Base-by-base conservation (phyloP, 2,329 filamentous ascomycete species). In the Trichophyton mentagrophytes region DNA sequence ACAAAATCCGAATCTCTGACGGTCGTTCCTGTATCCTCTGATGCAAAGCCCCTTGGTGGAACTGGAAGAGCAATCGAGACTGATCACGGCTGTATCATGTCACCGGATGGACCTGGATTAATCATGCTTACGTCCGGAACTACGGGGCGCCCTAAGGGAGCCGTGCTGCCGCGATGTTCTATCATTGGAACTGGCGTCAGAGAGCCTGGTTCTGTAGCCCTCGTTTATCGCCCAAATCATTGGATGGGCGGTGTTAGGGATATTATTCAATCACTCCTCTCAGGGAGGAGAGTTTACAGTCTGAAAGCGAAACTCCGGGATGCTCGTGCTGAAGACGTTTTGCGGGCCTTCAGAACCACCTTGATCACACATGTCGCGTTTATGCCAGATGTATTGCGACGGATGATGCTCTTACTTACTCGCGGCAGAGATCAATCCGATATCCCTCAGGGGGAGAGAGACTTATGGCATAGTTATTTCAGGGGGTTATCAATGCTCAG, bases 71-170 rank as follows among this genome's bases (percentile, higher is more conserved):
- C 33, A 1, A 36, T 58, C 13, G 36, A 17, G 17, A 58, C 44
- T 40, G 38, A 58, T 20, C 7, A 40, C 13, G 6, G 0, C 20
- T 15, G 40, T 25, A 6, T 38, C 11, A 25, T 58, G 27, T 5
- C 5, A 7, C 56, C 56, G 15, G 11, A 7, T n/a, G 27, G 36
- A 25, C 33, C 56, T 22, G 56, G 56, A 13, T 8, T 77, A 2
- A 75, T 78, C 1, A 77, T 78, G 20, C 78, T 77, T 67, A 78
- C 75, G 1, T 76, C 72, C 25, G 76, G 76, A 1, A 78, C 75
- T 0, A 77, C 75, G 1, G 76, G 75, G 0, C 71, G 71, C 0
- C 76, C 76, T 0, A 78, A 78, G 63, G 76, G 73, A 9, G 72
- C 73, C 25, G 74, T 78, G 0, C 59, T 61, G 5, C 56, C 56